These are phyloP conservation scores for Cadophora sp. DNA, from an alignment of 2,329 filamentous ascomycete genomes.

Conservation along the genomic window DNA sequence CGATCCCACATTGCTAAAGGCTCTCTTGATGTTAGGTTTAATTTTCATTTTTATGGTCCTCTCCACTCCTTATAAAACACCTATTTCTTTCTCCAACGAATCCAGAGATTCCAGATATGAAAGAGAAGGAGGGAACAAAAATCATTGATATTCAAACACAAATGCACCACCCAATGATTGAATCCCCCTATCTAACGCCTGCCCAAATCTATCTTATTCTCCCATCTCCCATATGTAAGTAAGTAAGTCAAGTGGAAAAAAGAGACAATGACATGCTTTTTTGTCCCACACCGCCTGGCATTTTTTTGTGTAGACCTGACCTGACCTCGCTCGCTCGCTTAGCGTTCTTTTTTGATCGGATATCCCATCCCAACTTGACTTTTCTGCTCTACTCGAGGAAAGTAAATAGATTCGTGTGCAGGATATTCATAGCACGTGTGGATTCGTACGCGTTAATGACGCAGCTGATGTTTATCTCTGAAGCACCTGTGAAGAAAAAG, in stretches of 20 bases:
- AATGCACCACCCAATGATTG: conserved; percentile 5
- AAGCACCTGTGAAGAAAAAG: conserved; percentile 69
- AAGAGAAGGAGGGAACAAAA: background rate
- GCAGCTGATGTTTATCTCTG: conserved; percentile 99
- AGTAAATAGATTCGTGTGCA: conserved; percentile 96
- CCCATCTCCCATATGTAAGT: background rate
- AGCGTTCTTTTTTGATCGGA: background rate
- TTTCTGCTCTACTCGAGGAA: conserved; percentile 70
- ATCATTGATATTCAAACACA: conserved; percentile 2
- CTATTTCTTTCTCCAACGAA: too few species aligned
- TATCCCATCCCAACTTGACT: background rate
- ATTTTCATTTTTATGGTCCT: too few species aligned
- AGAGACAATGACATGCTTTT: background rate
- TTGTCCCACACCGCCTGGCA: background rate
- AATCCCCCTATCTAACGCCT: background rate
- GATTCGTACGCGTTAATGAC: conserved; percentile 93
- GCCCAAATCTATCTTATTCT: background rate
- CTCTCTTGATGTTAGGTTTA: too few species aligned
- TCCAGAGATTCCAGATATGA: too few species aligned
- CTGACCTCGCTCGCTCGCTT: background rate
- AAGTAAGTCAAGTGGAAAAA: background rate
- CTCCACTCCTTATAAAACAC: too few species aligned
- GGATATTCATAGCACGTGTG: conserved; percentile 90
- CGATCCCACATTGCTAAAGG: too few species aligned
- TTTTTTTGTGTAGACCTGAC: background rate